Base-by-base conservation (phyloP, 768 basidiomycete species). In the Strobilomyces confusus region DNA sequence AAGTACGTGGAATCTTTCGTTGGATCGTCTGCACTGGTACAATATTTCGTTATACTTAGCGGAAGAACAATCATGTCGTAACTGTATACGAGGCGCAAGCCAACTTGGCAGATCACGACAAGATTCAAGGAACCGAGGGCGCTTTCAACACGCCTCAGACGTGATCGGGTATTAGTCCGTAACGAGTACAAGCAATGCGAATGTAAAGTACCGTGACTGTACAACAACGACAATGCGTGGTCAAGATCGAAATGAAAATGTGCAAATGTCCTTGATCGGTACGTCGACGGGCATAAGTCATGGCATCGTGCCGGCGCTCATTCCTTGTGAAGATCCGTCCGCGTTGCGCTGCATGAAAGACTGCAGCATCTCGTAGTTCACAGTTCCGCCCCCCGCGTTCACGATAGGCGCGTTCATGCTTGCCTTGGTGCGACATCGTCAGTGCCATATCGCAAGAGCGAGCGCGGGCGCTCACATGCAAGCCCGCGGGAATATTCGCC, bases 81-180 rank as follows among this genome's bases (percentile, higher is more conserved):
- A 86, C 92, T 0, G 83, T 95, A 13, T 97, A 95, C 61, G 94
- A 97, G 69, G 72, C 88, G 0, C 87, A 89, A 58, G 89, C 94
- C 9, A 93, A 92, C 58, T 73, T 88, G 29, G 88, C 91, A 1
- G 94, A 95, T 66, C 94, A 95, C 59, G 78, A 83, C 55, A 92
- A 91, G 71, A 87, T 92, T 44, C 84, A 83, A 62, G 90, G 91
- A n/a, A 84, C 80, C 42, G 84, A 85, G 33, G 82, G 83, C 9
- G 76, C 74, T 55, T 74, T 81, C 58, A 81, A 70, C 55, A 66
- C 75, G 34, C 75, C 82, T 8, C 77, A 77, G 55, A 65, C 61
- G 38, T 73, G 42, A 55, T 22, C 26, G 42, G 44, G 17, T 9
- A 51, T 48, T 36, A 26, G 26, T 40, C 26, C 29, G 17, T 19